Evolutionary conservation across 2,329 filamentous ascomycete species (phyloP), one percentile per base, ranked within the genome.

Genomic region (Fusarium sp.): DNA sequence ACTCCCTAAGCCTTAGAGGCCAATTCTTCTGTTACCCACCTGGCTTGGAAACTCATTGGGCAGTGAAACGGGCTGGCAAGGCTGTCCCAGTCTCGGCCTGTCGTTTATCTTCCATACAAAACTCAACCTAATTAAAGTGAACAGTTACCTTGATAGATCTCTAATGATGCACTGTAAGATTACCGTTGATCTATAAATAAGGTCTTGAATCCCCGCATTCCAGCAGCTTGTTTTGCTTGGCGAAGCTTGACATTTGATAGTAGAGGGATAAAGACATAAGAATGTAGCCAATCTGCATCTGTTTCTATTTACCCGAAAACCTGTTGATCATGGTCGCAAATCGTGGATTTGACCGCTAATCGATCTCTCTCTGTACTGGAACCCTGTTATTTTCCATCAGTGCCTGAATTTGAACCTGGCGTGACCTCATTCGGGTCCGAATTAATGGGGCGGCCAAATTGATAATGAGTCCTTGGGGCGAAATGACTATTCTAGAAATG

Each of bases 401-500:
- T 65, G 48, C 61, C 62, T 65, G 62, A 32, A 13, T 42, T n/a
- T 11, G 37, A n/a, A 29, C 46, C 47, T 66, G 34, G 22, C 18
- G 42, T 65, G 40, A 60, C 62, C 62, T 53, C 46, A 65, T 60
- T 65, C 25, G 34, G 54, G 34, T 22, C 34, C 37, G 24, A 60
- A 25, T 27, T 47, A n/a, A 34, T 34, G 25, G 29, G 8, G 22
- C 18, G 20, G 40, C 14, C 29, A 11, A 46, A 62, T 27, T 20
- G 18, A 62, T n/a, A 22, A 61, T 22, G 20, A 40, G 40, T 60
- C 44, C 40, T 24, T 29, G 37, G 51, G 52, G 45, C 52, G 12
- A 63, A 6, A 30, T 10, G 37, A 27, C 52, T 58, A 63, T 48
- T 55, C 67, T 63, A 25, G 57, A 70, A 70, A 55, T 11, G 52